phyloP scores from a whole-genome alignment of 1,284 basidiomycete genomes.

The Pyrrhoderma noxium region DNA sequence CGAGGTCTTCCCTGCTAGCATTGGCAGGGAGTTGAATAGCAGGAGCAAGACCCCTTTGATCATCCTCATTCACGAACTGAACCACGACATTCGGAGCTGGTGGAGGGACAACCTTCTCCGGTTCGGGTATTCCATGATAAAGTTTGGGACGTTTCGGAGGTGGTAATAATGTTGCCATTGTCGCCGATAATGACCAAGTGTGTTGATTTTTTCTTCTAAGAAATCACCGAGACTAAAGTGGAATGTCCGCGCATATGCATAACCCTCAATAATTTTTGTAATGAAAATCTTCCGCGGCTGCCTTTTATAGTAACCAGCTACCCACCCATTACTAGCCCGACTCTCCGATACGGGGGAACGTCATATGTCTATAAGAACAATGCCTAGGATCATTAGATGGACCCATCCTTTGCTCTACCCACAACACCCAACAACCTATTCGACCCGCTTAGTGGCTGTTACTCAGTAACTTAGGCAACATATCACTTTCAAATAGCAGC shows the following conservation, averaged over 20 bases:
- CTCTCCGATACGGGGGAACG: not conserved
- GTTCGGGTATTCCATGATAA: conserved; percentile 65
- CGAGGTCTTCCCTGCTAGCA: conserved; percentile 76
- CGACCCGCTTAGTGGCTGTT: not conserved
- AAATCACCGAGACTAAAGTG: not conserved
- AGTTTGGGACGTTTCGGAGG: conserved; percentile 82
- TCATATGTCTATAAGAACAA: not conserved
- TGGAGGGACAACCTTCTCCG: conserved; percentile 46
- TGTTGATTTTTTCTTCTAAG: not conserved
- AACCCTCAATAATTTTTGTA: no score
- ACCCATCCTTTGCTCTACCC: not conserved
- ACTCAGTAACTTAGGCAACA: not conserved
- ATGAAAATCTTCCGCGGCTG: no score
- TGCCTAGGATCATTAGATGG: not conserved
- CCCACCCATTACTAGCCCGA: not conserved
- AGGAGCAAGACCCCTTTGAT: conserved; percentile 74
- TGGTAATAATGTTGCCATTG: conserved; percentile 76
- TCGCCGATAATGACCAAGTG: not conserved
- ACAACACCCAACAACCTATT: not conserved
- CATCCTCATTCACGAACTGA: conserved; percentile 85
- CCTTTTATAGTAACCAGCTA: no score
- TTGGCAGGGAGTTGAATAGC: conserved; percentile 85
- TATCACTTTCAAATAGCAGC: no score
- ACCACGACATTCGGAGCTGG: conserved; percentile 72
- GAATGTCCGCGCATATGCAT: no score